Evolutionary conservation across 805 yeast species (phyloP).

Genomic region (Torulaspora delbrueckii): DNA sequence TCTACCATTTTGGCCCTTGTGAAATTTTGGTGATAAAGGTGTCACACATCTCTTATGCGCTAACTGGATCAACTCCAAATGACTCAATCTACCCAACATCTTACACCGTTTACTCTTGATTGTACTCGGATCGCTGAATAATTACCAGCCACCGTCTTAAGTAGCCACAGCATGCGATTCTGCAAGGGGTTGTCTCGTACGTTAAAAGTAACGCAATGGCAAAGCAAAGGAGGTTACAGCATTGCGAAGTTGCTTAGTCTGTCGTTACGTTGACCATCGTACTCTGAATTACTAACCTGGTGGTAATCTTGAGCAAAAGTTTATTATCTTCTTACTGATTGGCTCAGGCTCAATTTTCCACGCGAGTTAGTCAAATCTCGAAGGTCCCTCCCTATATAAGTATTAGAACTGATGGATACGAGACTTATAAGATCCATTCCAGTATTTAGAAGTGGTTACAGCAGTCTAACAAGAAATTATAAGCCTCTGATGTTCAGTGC

Average conservation of each 20-base stretch:
- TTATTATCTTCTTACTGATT: constrained; percentile 11
- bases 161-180: neutral
- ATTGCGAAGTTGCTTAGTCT: neutral
- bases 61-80: constrained; percentile 44
- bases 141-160: neutral
- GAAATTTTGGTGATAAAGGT: constrained; percentile 63
- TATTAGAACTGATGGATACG: neutral
- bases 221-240: neutral
- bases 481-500: constrained; percentile 22
- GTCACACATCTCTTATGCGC: constrained; percentile 58
- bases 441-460: neutral
- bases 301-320: neutral
- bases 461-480: neutral
- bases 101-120: neutral
- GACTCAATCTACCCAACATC: constrained; percentile 20
- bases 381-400: constrained; percentile 1
- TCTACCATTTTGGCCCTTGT: constrained; percentile 89
- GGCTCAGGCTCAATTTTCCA: constrained; percentile 11
- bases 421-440: neutral
- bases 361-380: constrained; percentile 3
- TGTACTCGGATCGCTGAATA: neutral
- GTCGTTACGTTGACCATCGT: neutral
- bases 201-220: constrained; percentile 2
- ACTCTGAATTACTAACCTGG: neutral
- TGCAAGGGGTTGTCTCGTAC: constrained; percentile 2